Evolutionary conservation across 1,284 basidiomycete species (phyloP), one percentile per base, ranked within the genome.

Genomic region (Moniliophthora roreri): DNA sequence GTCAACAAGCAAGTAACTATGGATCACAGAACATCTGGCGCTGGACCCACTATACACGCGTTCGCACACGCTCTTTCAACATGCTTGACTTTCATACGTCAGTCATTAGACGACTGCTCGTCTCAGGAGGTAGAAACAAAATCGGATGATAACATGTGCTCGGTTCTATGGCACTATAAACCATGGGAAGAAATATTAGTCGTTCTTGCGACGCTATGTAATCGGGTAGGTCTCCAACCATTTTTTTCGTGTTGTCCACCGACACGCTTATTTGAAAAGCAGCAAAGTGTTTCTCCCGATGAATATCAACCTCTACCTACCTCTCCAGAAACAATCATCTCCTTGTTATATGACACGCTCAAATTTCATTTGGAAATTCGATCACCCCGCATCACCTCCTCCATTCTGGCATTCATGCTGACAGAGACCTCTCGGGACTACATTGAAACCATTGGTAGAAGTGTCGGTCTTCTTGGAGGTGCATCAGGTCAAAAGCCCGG

Each of bases 61-160:
- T 86, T 89, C 60, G 74, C 77, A 0, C 85, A 91, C 62, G 74
- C 81, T 0, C 67, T 90, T 4, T 80, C 84, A 1, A 79, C 78
- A 0, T 72, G 80, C 8, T 66, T 88, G 1, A 66, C 70, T 7
- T 79, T 74, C 59, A 63, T 86, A 39, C 78, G 84, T 21, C 66
- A 73, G 34, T 62, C 62, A 13, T 62, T 86, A 20, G 66, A 75
- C 32, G 54, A 62, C 16, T 67, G 71, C 53, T 69, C 78, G 0
- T 69, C 72, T 49, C 62, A 38, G 48, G 62, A 54, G 41, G 62
- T 48, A 48, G 64, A 44, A 58, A 24, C 44, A 34, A 48, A 39
- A 23, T 56, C 61, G 45, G 39, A 57, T n/a, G 46, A 60, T n/a
- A 63, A 67, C 15, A 61, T 85, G 1, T 69, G 75, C 13, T 70